Base-by-base conservation (phyloP, 306 rosid genomes). In the Dalbergia cochinchinensis region DNA sequence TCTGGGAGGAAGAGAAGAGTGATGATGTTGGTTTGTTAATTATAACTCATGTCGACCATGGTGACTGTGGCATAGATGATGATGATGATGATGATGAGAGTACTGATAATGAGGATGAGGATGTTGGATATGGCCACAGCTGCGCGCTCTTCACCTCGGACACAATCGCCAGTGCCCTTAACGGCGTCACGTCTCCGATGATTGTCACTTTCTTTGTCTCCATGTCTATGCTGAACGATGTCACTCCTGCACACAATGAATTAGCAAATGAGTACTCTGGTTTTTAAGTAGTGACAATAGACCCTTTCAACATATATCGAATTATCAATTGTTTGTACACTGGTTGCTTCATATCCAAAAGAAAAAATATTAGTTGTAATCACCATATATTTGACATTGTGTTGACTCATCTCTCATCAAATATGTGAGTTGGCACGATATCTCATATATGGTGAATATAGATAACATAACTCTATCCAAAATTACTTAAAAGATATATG, bases 111-210 rank as follows among this genome's bases (percentile, higher is more conserved):
- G 85, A 44, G 39, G 15, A 48, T 11, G 15, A 2, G 13, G 54
- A 14, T 4, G 84, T 57, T 37, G 91, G 80, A 69, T 89, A 85
- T 13, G 90, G 80, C 99, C 98, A 95, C 6, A 93, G 88, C 67
- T 95, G 93, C 13, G 99, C 97, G 18, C 76, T 87, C 87, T 93
- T 95, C 71, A 95, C 99, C 87, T 91, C 89, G 13, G 96, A 91
- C 7, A 95, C 89, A 75, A 97, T 95, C 11, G 86, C 88, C 9
- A 95, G 78, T 50, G 88, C 98, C 14, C 80, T 90, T 42, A 87
- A 80, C 34, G 98, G 96, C 0, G 87, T 93, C 82, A 95, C 91
- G 15, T 89, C 86, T 68, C 99, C 99, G 0, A 82, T 77, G 7
- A 95, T 89, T 3, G 90, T 95, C 76, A 95, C 99, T 85, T 89